These are phyloP conservation scores for Botrytis fragariae DNA, from an alignment of 2,329 filamentous ascomycete genomes.

Conservation along the genomic window DNA sequence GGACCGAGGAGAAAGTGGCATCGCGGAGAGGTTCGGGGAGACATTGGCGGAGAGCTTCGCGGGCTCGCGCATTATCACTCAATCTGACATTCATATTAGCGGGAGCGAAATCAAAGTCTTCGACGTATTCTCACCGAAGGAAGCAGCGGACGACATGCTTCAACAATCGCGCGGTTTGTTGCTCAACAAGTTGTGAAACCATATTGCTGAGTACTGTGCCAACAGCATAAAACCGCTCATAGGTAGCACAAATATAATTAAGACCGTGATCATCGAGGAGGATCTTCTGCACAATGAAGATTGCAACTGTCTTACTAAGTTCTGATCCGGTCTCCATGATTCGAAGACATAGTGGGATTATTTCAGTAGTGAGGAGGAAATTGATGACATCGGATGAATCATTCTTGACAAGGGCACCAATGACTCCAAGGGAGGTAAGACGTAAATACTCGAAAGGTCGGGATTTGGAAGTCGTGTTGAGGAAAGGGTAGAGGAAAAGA, in stretches of 20 bases:
- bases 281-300: slow-evolving; percentile 99
- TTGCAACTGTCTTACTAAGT: slow-evolving; percentile 96
- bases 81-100: slow-evolving; percentile 53
- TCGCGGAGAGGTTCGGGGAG: slow-evolving; percentile 98
- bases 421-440: slow-evolving; percentile 91
- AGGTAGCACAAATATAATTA: slow-evolving; percentile 98
- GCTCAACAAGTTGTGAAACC: slow-evolving; percentile 95
- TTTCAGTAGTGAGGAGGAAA: slow-evolving; percentile 96
- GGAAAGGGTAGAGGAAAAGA: slow-evolving; percentile 94
- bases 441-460: slow-evolving; percentile 96
- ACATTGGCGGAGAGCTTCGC: slow-evolving; percentile 92
- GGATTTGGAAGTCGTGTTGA: slow-evolving; percentile 98
- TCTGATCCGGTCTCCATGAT: slow-evolving; percentile 99
- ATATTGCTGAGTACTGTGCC: slow-evolving; percentile 98
- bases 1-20: slow-evolving; percentile 92
- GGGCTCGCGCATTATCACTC: slow-evolving; percentile 92
- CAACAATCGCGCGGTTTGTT: slow-evolving; percentile 89
- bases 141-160: slow-evolving; percentile 99
- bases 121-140: slow-evolving; percentile 63
- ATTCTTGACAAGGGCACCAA: slow-evolving; percentile 96
- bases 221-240: slow-evolving; percentile 97
- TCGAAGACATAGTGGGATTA: slow-evolving; percentile 92
- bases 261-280: slow-evolving; percentile 93
- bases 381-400: slow-evolving; percentile 99
- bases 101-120: background rate